Conservation (phyloP, 2,329 filamentous ascomycete genomes). For the Hirsutella rhossiliensis region DNA sequence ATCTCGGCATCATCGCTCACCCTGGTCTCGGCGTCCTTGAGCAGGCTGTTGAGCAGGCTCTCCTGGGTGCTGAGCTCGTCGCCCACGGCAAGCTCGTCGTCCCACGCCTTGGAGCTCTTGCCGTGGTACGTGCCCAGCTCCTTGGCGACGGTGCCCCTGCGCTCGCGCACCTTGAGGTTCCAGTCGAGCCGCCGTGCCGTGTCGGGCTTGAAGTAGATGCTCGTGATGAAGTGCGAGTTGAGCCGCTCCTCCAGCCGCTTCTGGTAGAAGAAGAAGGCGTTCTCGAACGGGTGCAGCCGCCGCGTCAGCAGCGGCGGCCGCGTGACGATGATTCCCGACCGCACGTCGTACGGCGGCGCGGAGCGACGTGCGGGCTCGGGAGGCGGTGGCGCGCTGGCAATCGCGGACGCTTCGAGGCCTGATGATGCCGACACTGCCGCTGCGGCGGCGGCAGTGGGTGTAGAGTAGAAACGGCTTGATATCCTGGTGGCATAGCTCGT, state of each 20-base stretch:
- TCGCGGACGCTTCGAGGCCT: neutral
- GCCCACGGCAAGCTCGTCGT: slow-evolving; percentile 77
- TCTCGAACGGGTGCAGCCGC: slow-evolving; percentile 76
- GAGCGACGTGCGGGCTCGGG: slow-evolving; percentile 3
- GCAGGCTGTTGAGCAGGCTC: slow-evolving; percentile 52
- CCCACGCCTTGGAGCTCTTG: slow-evolving; percentile 61
- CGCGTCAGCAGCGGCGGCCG: slow-evolving; percentile 81
- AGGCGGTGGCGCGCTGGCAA: slow-evolving; percentile 8
- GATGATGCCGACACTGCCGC: slow-evolving; percentile 6
- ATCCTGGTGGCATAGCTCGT: slow-evolving; percentile 11
- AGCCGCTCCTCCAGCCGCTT: slow-evolving; percentile 91
- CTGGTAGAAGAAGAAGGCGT: slow-evolving; percentile 92
- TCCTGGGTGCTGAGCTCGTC: slow-evolving; percentile 54
- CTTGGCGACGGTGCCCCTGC: slow-evolving; percentile 60
- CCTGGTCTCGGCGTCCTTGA: slow-evolving; percentile 61
- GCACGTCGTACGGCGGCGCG: slow-evolving; percentile 32
- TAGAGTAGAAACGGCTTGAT: slow-evolving; percentile 21
- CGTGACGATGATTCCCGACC: slow-evolving; percentile 67
- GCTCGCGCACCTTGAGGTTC: slow-evolving; percentile 72
- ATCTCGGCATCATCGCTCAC: slow-evolving; percentile 49
- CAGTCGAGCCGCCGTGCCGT: slow-evolving; percentile 79
- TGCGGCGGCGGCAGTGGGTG: slow-evolving; percentile 9
- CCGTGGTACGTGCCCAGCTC: slow-evolving; percentile 81
- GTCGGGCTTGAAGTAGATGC: slow-evolving; percentile 90
- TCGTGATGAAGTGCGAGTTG: slow-evolving; percentile 72